Percentiles rank a stretch among this genome's conserved stretches.
These are phyloP conservation scores for Botryotinia globosa DNA, from an alignment of 2,329 filamentous ascomycete genomes.

Conservation along the genomic window DNA sequence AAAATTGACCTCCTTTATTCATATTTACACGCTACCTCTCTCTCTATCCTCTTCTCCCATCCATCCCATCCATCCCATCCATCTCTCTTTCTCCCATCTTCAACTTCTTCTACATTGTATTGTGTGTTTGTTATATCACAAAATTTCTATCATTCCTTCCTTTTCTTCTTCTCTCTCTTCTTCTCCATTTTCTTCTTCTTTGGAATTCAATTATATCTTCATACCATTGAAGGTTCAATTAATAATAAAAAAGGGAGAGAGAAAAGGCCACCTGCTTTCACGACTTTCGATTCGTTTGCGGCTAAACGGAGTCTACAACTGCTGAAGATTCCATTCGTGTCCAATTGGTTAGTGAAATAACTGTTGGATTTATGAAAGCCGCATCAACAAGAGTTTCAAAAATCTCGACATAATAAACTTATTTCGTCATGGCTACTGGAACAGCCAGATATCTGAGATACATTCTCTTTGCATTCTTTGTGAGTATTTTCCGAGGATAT, in stretches of 20 bases:
- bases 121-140: not conserved
- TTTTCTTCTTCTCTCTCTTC: too few relatives aligned
- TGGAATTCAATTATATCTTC: not conserved
- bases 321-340: conserved; percentile 11
- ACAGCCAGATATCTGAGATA: conserved; percentile 68
- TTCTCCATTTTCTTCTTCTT: not conserved
- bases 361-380: conserved; percentile 1
- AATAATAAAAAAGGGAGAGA: not conserved
- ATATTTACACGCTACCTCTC: conserved; percentile 1
- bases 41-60: not conserved
- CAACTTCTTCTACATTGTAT: not conserved
- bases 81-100: not conserved
- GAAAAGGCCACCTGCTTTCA: not conserved
- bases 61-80: not conserved
- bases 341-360: conserved; percentile 15
- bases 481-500: conserved; percentile 47
- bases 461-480: conserved; percentile 79
- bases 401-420: not conserved
- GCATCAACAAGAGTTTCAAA: not conserved
- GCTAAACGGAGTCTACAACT: not conserved
- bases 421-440: conserved; percentile 36
- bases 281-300: not conserved
- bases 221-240: not conserved
- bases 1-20: conserved; percentile 14
- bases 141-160: not conserved